Base-by-base conservation (phyloP, 108 stramenopile genomes). In the Fragilaria crotonensis region DNA sequence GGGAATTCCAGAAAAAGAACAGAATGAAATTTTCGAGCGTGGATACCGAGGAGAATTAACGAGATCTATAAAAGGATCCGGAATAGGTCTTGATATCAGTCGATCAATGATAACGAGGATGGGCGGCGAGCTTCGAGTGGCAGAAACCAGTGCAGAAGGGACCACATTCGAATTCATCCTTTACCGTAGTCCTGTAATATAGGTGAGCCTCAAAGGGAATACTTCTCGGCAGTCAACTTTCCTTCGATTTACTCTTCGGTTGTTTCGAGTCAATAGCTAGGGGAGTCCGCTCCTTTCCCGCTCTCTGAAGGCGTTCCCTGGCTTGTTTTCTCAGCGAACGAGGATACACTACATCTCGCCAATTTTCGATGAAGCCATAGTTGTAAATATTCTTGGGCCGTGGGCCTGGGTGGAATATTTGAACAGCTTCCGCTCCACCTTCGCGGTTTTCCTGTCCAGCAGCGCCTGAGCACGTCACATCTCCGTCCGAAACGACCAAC, bases 11-110 rank as follows among this genome's bases (percentile, higher is more conserved):
- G 23, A 55, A 20, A 33, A 52, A 23, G 80, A 85, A 9, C 46
- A 45, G 33, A 59, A 62, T 4, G 9, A 33, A 0, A 75, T 93
- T 7, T 88, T 93, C 62, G 52, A 75, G n/a, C 71, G 92, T 22
- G 86, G 88, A 20, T 87, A 70, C 67, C 76, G 92, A 30, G 66
- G 82, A 28, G 50, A 59, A 9, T 36, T 31, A 22, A 77, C 78
- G 19, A 59, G 33, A 44, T 67, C 67, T 32, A 67, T 83, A 7
- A 26, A 54, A 21, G 92, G 92, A 4, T 58, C 63, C 25, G 92
- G 92, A 5, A 66, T 93, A 30, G 92, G 92, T 0, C 57, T 93
- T 32, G 64, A 69, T n/a, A 80, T 93, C 31, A 72, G 80, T 0
- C 66, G 50, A 59, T 52, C 64, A 47, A 60, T 89, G 20, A 62